These are phyloP conservation scores for Erodium chrysanthum DNA, from an alignment of 441 rosid genomes.

Conservation along the genomic window DNA sequence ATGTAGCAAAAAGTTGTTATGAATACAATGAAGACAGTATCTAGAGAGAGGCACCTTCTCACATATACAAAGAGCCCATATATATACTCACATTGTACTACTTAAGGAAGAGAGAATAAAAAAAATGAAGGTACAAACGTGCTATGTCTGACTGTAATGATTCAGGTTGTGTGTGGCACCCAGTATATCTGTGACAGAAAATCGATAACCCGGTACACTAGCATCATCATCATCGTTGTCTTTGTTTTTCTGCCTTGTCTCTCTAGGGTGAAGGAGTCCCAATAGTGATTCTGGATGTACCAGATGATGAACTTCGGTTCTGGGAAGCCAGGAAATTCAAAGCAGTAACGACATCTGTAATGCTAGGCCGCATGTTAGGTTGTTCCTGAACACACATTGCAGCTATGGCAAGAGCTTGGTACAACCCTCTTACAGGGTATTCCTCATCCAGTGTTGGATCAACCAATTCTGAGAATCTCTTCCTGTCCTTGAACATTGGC, in stretches of 20 bases:
- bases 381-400: slow-evolving; percentile 98
- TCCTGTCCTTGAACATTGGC: slow-evolving; percentile 78
- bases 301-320: background rate
- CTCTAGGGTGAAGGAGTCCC: background rate
- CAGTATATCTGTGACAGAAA: no score
- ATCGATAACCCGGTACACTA: no score
- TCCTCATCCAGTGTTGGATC: slow-evolving; percentile 80
- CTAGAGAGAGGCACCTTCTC: background rate
- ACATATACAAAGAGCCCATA: background rate
- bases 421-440: slow-evolving; percentile 71
- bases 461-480: slow-evolving; percentile 76
- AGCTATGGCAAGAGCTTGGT: slow-evolving; percentile 91
- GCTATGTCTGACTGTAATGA: background rate
- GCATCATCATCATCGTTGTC: no score
- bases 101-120: background rate
- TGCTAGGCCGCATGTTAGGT: slow-evolving; percentile 77
- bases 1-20: background rate
- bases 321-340: slow-evolving; percentile 70
- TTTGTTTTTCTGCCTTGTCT: background rate
- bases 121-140: background rate
- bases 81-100: background rate
- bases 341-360: slow-evolving; percentile 81
- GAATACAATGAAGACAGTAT: background rate
- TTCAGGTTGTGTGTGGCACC: no score
- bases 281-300: background rate